Conservation (phyloP, 2,329 filamentous ascomycete species). For the Penicillium sp. region DNA sequence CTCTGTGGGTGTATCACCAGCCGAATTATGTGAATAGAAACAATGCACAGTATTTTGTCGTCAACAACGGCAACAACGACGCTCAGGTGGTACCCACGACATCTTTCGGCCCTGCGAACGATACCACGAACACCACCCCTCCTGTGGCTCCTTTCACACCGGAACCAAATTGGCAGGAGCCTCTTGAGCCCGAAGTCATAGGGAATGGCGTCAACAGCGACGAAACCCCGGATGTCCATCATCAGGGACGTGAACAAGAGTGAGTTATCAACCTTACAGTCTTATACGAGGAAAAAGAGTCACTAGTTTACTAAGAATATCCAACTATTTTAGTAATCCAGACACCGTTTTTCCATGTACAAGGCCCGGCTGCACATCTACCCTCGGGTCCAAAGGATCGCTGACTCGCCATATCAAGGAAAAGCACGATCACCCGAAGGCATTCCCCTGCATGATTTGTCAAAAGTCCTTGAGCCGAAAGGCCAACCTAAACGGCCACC, state of each 20-base stretch:
- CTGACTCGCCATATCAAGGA: not conserved
- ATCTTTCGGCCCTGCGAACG: not conserved
- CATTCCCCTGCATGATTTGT: not conserved
- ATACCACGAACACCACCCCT: not conserved
- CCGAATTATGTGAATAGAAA: not conserved
- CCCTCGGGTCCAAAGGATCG: not conserved
- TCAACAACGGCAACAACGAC: not conserved
- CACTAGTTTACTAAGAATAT: not conserved
- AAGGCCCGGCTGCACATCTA: not conserved
- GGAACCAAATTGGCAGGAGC: not conserved
- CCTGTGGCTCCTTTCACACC: not conserved
- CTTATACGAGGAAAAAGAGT: not conserved
- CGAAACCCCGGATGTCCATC: not conserved
- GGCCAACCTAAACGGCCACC: not conserved
- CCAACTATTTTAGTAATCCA: not conserved
- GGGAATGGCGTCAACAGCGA: not conserved
- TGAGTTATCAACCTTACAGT: not conserved
- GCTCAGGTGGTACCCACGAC: not conserved
- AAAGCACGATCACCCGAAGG: not conserved
- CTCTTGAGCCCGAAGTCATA: not conserved
- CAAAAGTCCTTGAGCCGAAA: not conserved
- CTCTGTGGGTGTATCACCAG: not conserved
- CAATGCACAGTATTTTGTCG: not conserved
- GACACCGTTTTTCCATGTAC: not conserved
- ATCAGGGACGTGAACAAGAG: not conserved